Base-by-base conservation (phyloP, 257 asterid genomes). In the Scutellaria baicalensis region DNA sequence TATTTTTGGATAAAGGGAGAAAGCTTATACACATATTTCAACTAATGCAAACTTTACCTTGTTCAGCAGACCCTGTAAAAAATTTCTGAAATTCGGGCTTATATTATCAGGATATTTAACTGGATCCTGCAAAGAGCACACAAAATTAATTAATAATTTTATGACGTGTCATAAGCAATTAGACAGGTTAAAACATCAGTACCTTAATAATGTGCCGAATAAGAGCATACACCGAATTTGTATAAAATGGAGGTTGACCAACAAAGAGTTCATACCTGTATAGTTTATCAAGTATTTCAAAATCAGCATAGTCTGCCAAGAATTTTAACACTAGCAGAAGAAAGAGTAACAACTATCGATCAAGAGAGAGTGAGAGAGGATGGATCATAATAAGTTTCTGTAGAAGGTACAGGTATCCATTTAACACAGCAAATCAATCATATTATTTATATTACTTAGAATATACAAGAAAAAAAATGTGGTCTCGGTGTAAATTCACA, bases 191-290 rank as follows among this genome's bases (percentile, higher is more conserved):
- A 27, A 61, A 69, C 56, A 70, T 48, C 51, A 54, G 9, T 75
- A 94, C 97, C 96, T 91, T 91, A 68, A 94, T 88, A 73, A 94
- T 91, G 86, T 91, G 99, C 51, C 97, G 88, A 76, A 94, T 86
- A 71, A 94, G 96, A 38, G 97, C 99, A 82, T 91, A 94, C 12
- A 94, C 99, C 16, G 99, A 94, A 83, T 94, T 94, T 60, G 99
- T 94, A 70, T 94, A 94, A 78, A 94, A 94, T 68, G 97, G 99
- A 69, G 99, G 99, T 64, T 94, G 97, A 54, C 99, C 99, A 75
- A 94, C 99, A 79, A 91, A 94, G 70, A 94, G 92, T 84, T 94
- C 99, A 35, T 94, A 94, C 83, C 99, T 94, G 91, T 65, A 75
- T 20, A 59, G 72, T 68, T 54, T 12, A 3, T 20, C 36, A 50